phyloP scores from a whole-genome alignment of 108 stramenopile genomes.

The Seminavis robusta region DNA sequence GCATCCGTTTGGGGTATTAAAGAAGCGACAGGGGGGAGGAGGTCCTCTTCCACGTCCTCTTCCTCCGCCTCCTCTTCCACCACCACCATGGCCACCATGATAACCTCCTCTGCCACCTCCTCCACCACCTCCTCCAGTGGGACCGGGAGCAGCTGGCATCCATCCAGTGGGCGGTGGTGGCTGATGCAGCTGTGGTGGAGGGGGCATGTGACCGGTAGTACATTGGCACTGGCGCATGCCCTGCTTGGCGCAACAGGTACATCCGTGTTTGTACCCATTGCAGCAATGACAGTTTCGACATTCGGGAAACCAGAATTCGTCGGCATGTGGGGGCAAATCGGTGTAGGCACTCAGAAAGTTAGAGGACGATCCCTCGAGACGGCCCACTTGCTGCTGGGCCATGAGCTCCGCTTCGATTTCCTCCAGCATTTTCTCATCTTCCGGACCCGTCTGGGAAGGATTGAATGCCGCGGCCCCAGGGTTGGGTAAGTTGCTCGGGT shows the following conservation, averaged over 20 bases:
- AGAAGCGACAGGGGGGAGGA: slow-evolving; percentile 33
- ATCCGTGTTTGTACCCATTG: slow-evolving; percentile 49
- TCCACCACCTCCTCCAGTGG: slow-evolving; percentile 3
- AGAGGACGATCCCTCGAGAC: too few species aligned
- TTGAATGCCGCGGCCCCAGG: too few species aligned
- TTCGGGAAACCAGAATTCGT: slow-evolving; percentile 56
- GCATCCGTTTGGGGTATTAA: slow-evolving; percentile 31
- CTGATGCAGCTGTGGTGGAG: background rate
- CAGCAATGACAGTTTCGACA: slow-evolving; percentile 45
- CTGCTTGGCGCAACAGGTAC: slow-evolving; percentile 15
- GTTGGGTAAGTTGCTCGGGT: too few species aligned
- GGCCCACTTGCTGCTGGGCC: too few species aligned
- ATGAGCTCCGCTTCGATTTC: too few species aligned
- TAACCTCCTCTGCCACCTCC: background rate
- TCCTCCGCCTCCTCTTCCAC: slow-evolving; percentile 4
- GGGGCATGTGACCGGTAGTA: background rate
- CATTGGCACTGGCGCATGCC: background rate
- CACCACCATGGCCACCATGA: background rate
- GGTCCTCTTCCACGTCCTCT: background rate
- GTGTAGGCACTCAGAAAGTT: too few species aligned
- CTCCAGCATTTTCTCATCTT: too few species aligned
- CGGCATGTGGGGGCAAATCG: too few species aligned
- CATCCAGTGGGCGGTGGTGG: background rate
- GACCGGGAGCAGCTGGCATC: background rate
- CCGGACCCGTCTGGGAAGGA: too few species aligned